Evolutionary conservation across 306 rosid species (phyloP), one percentile per base, ranked within the genome.

Genomic region (Lathyrus sativus): DNA sequence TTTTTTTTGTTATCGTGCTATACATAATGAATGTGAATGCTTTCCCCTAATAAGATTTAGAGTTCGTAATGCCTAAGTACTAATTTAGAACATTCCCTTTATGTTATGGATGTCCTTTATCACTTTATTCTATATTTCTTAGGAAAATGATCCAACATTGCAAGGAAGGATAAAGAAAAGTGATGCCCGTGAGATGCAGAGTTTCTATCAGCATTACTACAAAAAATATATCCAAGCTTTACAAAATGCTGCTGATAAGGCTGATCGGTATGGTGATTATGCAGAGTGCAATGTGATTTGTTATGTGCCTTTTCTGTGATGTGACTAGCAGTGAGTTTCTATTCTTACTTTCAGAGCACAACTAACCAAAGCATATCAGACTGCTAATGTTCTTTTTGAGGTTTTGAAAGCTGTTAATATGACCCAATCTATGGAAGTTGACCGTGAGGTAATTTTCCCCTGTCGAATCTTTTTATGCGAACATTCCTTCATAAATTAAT

Each of bases 181-280:
- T 72, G 98, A 93, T 83, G 97, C 98, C n/a, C 97, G 96, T 22
- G 98, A 93, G 86, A 90, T 93, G 98, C 98, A 93, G 81, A 90
- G 96, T 78, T 93, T 85, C 82, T 93, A 93, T 78, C 97, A 90
- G 76, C 97, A 88, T 72, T 93, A 93, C 83, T 93, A 93, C 87
- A 93, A 90, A 67, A 93, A 93, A 62, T 93, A 93, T 77, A 93
- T 93, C 73, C 98, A 93, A 74, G 98, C 98, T 65, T 83, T 92
- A 80, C 92, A 88, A 41, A 90, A 80, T 88, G 93, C 92, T 58
- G 96, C 96, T 56, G 90, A 92, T 78, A 92, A 92, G 81, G 96
- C 96, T 82, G 96, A 92, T 70, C 96, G 98, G 98, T 92, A 73
- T 15, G 87, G 59, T 70, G 39, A 63, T 22, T 59, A 45, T 33